Percentiles rank a stretch among this genome's conserved stretches.
These are phyloP conservation scores for Penicillium sp. DNA, from an alignment of 2,329 filamentous ascomycete genomes.

Conservation along the genomic window DNA sequence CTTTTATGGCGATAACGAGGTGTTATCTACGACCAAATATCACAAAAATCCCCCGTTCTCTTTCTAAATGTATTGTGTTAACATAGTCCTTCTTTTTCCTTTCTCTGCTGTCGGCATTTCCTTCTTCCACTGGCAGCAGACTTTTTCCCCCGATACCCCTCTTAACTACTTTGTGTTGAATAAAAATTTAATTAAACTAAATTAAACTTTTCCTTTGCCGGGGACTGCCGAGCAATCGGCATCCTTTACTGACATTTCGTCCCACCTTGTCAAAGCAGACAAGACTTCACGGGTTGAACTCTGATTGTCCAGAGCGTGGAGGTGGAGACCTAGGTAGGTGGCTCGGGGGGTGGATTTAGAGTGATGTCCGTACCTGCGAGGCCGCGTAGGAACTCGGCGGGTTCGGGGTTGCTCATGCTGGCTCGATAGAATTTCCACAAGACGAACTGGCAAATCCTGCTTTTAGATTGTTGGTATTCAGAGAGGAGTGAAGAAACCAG, in stretches of 20 bases:
- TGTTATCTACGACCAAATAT: conserved; percentile 15
- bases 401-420: too few relatives aligned
- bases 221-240: background rate
- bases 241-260: background rate
- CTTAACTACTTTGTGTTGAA: background rate
- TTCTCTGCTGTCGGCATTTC: too few relatives aligned
- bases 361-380: too few relatives aligned
- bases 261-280: background rate
- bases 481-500: too few relatives aligned
- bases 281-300: background rate
- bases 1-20: conserved; percentile 13
- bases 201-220: background rate
- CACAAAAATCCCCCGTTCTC: conserved; percentile 7
- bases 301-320: background rate
- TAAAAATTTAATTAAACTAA: background rate
- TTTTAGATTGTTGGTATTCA: too few relatives aligned
- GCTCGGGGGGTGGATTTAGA: too few relatives aligned
- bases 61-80: background rate
- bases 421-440: too few relatives aligned
- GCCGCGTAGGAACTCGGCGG: too few relatives aligned
- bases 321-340: too few relatives aligned
- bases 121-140: background rate
- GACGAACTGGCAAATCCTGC: too few relatives aligned
- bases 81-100: too few relatives aligned
- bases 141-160: background rate